Evolutionary conservation across 2,329 filamentous ascomycete species (phyloP).

Genomic region (Ascochyta pisi): DNA sequence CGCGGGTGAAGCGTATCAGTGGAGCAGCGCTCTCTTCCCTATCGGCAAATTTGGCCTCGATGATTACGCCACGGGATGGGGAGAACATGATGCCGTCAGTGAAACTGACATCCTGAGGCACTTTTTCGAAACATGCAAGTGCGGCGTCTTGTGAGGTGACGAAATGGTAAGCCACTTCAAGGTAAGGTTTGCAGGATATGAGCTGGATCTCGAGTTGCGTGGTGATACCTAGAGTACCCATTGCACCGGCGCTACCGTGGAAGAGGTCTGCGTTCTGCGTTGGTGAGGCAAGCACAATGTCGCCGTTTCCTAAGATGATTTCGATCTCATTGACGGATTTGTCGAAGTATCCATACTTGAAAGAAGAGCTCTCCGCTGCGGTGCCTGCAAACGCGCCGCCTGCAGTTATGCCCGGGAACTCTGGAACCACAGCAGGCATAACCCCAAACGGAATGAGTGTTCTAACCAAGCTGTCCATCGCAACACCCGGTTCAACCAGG

Average conservation of each 20-base stretch:
- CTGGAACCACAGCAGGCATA: conserved; percentile 67
- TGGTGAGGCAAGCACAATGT: conserved; percentile 56
- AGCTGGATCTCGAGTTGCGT: conserved; percentile 65
- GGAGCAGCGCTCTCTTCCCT: background rate
- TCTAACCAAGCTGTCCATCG: conserved; percentile 67
- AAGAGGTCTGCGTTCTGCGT: conserved; percentile 60
- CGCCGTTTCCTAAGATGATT: conserved; percentile 64
- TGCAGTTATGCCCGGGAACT: conserved; percentile 69
- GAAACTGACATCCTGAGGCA: conserved; percentile 11
- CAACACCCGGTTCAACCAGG: conserved; percentile 69
- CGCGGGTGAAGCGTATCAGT: conserved; percentile 10
- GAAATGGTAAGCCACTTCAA: conserved; percentile 67
- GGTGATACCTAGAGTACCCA: conserved; percentile 64
- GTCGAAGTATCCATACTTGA: conserved; percentile 69
- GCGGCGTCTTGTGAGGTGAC: conserved; percentile 53
- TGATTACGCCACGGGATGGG: conserved; percentile 14
- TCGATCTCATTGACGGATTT: conserved; percentile 65
- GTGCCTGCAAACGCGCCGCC: conserved; percentile 70
- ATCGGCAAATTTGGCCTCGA: conserved; percentile 8
- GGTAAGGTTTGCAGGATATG: conserved; percentile 58
- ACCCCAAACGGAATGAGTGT: conserved; percentile 61
- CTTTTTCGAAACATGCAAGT: background rate
- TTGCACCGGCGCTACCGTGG: conserved; percentile 61
- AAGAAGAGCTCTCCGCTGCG: conserved; percentile 68
- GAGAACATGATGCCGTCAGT: conserved; percentile 21